These are phyloP conservation scores for Ciborinia camelliae DNA, from an alignment of 2,329 filamentous ascomycete species.

Conservation along the genomic window DNA sequence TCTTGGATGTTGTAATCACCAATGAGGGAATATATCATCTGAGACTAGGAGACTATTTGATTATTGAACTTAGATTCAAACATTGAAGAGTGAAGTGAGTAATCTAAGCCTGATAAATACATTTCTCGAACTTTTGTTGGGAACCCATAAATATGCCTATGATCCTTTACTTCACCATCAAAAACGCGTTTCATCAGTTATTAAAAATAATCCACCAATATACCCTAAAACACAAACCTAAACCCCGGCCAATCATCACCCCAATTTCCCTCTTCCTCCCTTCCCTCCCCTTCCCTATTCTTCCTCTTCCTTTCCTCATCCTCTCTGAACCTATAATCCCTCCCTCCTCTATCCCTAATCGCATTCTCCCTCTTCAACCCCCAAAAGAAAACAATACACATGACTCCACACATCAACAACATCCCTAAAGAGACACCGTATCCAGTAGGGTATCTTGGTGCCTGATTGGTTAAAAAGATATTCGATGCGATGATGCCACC, in stretches of 20 bases:
- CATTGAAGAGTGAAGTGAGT: too few species aligned
- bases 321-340: neutral
- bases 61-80: too few species aligned
- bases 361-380: constrained; percentile 13
- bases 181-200: too few species aligned
- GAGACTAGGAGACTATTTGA: too few species aligned
- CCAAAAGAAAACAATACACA: constrained; percentile 10
- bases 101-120: too few species aligned
- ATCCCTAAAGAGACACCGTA: constrained; percentile 7
- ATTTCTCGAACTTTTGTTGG: too few species aligned
- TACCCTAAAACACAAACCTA: constrained; percentile 4
- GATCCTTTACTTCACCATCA: neutral
- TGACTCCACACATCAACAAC: neutral
- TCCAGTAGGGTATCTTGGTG: neutral
- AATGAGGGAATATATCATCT: too few species aligned
- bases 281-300: neutral
- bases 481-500: constrained; percentile 14
- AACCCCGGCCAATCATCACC: constrained; percentile 16
- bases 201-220: too few species aligned
- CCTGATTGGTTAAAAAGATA: constrained; percentile 6
- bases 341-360: neutral
- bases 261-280: constrained; percentile 1
- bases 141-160: too few species aligned
- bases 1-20: too few species aligned
- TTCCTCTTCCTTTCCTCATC: neutral